Conservation (phyloP, 768 basidiomycete species). For the Ramaria sp. region DNA sequence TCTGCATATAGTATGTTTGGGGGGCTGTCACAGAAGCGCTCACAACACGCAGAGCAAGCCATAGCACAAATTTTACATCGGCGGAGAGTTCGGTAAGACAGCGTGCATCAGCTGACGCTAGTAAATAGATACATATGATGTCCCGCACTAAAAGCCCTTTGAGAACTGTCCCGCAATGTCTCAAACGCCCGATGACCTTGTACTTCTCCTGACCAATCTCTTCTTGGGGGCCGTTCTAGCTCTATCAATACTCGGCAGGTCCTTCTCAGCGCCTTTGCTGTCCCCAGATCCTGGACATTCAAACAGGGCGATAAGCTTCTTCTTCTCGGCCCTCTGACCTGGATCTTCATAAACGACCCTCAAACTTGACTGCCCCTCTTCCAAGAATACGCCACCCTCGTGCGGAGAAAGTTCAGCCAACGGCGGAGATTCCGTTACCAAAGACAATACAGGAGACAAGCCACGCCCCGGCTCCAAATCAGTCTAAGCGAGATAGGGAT, state of each 20-base stretch:
- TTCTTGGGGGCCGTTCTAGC: slow-evolving; percentile 2
- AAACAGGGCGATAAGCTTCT: slow-evolving; percentile 45
- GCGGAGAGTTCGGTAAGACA: background rate
- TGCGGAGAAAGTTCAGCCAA: slow-evolving; percentile 5
- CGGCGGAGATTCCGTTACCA: background rate
- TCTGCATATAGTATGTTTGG: too few relatives aligned
- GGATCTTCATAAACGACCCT: slow-evolving; percentile 63
- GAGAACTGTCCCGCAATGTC: background rate
- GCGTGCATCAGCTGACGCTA: background rate
- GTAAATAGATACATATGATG: background rate
- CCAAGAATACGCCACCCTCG: background rate
- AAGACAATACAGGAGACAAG: slow-evolving; percentile 4
- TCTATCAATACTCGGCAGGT: background rate
- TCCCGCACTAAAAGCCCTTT: background rate
- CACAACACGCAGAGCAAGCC: too few relatives aligned
- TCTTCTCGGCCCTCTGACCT: slow-evolving; percentile 45
- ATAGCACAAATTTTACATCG: too few relatives aligned
- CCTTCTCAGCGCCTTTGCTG: background rate
- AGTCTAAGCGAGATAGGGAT: background rate
- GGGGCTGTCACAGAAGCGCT: too few relatives aligned
- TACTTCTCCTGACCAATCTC: background rate
- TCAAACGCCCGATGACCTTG: background rate
- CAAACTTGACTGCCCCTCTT: slow-evolving; percentile 23
- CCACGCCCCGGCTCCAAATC: slow-evolving; percentile 5
- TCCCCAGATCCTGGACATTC: background rate